Base-by-base conservation (phyloP, 805 yeast species). In the Ogataea ramenticola region DNA sequence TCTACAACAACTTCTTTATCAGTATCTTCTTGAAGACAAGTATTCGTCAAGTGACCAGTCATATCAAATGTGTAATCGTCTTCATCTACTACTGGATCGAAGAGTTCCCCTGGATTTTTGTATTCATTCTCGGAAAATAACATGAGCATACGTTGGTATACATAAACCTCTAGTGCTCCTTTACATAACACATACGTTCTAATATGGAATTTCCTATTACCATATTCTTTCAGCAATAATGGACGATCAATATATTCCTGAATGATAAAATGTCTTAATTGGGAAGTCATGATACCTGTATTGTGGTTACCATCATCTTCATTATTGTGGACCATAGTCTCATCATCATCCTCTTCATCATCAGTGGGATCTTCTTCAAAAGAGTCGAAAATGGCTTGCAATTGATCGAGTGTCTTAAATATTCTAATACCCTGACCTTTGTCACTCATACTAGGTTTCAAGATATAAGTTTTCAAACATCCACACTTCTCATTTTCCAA, bases 401-500 rank as follows among this genome's bases (percentile, higher is more conserved):
- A 67, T 54, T 89, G 93, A 9, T 80, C 86, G 31, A 87, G 70
- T 0, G 89, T 80, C 43, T 72, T 72, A 66, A 93, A 93, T 0
- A 93, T 64, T 34, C 96, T 68, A 41, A 93, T 91, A 0, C 99
- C 99, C 60, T 93, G 96, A 11, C 96, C 99, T 58, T 91, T 82
- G 58, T 93, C 99, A 56, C 95, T 85, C 96, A 93, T 89, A 50
- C 96, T 81, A 15, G 99, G 99, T 59, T 93, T 93, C 59, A 93
- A 71, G 33, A 93, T 93, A 90, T 95, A 91, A 39, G 82, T 76
- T 50, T 75, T 78, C 9, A 41, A 21, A 15, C 43, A 41, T 11
- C 39, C 32, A 19, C 58, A 53, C 14, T 47, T 46, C 16, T 68
- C 72, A 14, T 76, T 77, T 11, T 62, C 60, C 46, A 81, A 82